Percentiles rank a stretch among this genome's conserved stretches.
Evolutionary conservation across 139 green algal genomes (phyloP).

Genomic region (Parachlorella kessleri): DNA sequence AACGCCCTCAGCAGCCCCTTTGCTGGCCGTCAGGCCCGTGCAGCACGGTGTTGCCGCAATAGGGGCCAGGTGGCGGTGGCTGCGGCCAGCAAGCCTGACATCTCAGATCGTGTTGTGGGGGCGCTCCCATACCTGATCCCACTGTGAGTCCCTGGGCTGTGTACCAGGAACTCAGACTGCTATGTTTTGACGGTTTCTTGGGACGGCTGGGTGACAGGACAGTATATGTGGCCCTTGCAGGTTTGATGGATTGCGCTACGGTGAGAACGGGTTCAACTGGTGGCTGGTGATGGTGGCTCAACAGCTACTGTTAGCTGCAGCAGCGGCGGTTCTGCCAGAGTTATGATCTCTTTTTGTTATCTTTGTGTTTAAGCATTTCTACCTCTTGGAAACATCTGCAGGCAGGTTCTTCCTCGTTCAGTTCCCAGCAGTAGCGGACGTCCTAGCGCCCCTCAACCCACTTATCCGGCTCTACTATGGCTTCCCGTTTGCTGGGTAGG

Average conservation of each 20-base stretch:
- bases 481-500: conserved; percentile 39
- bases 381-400: conserved; percentile 11
- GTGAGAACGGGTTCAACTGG: too few relatives aligned
- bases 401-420: conserved; percentile 53
- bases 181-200: too few relatives aligned
- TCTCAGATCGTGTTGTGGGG: conserved; percentile 44
- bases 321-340: too few relatives aligned
- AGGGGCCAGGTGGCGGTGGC: neutral
- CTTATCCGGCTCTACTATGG: conserved; percentile 46
- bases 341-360: too few relatives aligned
- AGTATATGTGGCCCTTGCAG: too few relatives aligned
- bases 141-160: too few relatives aligned
- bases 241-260: conserved; percentile 59
- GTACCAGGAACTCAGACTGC: too few relatives aligned
- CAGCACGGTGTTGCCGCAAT: neutral
- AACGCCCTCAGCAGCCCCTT: too few relatives aligned
- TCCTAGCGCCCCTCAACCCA: conserved; percentile 56
- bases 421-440: conserved; percentile 32
- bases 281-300: too few relatives aligned
- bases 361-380: conserved; percentile 23
- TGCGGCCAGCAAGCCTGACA: conserved; percentile 4
- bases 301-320: too few relatives aligned
- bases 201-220: too few relatives aligned
- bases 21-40: too few relatives aligned
- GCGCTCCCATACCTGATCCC: conserved; percentile 49